Conservation (phyloP, 768 basidiomycete genomes). For the Mrakia gelida region DNA sequence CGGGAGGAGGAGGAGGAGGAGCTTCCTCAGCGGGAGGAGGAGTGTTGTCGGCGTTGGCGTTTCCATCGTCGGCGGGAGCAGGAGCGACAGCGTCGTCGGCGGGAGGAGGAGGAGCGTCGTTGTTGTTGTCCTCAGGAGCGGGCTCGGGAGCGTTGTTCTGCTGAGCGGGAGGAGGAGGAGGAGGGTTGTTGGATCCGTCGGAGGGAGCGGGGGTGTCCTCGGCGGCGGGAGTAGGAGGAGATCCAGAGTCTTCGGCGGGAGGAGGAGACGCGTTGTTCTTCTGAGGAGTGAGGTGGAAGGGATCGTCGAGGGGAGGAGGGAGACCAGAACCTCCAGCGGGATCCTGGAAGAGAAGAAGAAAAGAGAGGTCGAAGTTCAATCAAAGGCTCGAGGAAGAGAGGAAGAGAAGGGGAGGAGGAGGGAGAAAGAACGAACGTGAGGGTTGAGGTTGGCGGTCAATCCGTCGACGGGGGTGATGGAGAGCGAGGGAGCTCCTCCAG, state of each 20-base stretch:
- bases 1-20: background rate
- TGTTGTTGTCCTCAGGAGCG: too few relatives aligned
- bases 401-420: too few relatives aligned
- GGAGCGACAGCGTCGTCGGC: background rate
- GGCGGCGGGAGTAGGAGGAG: background rate
- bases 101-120: background rate
- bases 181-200: constrained; percentile 8
- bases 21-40: background rate
- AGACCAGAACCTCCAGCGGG: background rate
- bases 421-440: background rate
- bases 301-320: background rate
- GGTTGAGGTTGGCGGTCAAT: constrained; percentile 14
- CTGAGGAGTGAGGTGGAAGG: background rate
- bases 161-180: background rate
- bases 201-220: background rate
- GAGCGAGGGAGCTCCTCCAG: constrained; percentile 6
- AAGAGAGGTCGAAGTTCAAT: too few relatives aligned
- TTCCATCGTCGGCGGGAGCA: background rate
- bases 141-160: constrained; percentile 6
- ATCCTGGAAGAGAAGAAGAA: background rate
- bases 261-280: constrained; percentile 6
- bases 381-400: too few relatives aligned
- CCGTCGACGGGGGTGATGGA: constrained; percentile 13
- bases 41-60: background rate
- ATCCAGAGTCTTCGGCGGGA: background rate